These are phyloP conservation scores for Cryoendolithus antarcticus DNA, from an alignment of 2,329 filamentous ascomycete genomes.

Conservation along the genomic window DNA sequence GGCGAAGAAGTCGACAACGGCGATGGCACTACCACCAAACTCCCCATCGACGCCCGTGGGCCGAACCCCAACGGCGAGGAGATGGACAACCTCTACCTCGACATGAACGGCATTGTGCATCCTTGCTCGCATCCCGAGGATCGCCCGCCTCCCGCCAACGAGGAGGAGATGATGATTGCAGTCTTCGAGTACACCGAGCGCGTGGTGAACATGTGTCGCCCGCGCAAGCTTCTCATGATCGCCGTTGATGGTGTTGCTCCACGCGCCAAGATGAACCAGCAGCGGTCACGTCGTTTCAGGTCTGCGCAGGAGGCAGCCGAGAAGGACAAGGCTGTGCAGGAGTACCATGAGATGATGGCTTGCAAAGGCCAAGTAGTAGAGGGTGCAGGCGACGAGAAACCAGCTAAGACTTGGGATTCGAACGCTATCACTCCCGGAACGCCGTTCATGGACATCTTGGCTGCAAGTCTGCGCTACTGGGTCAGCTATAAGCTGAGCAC, in stretches of 20 bases:
- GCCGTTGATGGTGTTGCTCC: slow-evolving; percentile 96
- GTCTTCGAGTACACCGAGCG: slow-evolving; percentile 98
- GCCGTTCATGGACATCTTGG: slow-evolving; percentile 96
- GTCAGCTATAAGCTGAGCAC: slow-evolving; percentile 95
- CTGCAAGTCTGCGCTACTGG: slow-evolving; percentile 86
- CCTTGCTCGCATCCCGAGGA: slow-evolving; percentile 97
- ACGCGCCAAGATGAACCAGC: slow-evolving; percentile 98
- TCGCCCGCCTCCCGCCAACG: slow-evolving; percentile 74
- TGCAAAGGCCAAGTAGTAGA: slow-evolving; percentile 41
- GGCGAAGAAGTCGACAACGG: slow-evolving; percentile 67
- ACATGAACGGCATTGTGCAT: slow-evolving; percentile 99
- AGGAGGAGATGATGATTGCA: slow-evolving; percentile 99
- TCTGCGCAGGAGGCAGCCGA: slow-evolving; percentile 89
- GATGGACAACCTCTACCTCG: slow-evolving; percentile 93
- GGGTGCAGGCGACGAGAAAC: slow-evolving; percentile 37
- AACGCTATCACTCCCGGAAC: slow-evolving; percentile 88
- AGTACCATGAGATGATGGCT: slow-evolving; percentile 73
- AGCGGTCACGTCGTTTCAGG: slow-evolving; percentile 88
- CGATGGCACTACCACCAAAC: slow-evolving; percentile 62
- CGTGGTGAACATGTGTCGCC: slow-evolving; percentile 96
- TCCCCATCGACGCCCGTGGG: slow-evolving; percentile 72
- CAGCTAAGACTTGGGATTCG: slow-evolving; percentile 85
- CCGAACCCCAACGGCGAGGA: slow-evolving; percentile 96
- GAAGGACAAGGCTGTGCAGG: slow-evolving; percentile 81
- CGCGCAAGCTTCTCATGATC: slow-evolving; percentile 91